Conservation (phyloP, 2,329 filamentous ascomycete genomes). For the Alternaria gaisen region DNA sequence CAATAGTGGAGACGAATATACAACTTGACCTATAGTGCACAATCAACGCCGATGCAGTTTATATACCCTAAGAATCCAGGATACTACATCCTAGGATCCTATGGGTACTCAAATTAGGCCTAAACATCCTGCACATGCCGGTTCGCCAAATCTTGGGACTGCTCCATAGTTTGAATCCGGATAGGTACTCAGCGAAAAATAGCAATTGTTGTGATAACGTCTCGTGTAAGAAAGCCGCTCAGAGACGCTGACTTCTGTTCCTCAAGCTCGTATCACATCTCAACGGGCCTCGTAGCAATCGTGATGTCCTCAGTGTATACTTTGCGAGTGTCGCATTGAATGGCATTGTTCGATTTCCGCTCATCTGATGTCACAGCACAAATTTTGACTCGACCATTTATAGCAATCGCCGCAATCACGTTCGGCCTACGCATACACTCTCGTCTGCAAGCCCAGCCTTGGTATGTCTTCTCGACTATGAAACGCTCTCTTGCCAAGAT, state of each 20-base stretch:
- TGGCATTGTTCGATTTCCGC: neutral
- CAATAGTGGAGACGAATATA: neutral
- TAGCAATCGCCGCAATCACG: neutral
- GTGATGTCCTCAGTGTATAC: neutral
- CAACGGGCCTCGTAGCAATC: neutral
- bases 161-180: neutral
- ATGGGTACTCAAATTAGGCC: neutral
- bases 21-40: neutral
- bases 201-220: neutral
- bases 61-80: neutral
- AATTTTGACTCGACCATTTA: neutral
- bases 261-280: neutral
- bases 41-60: neutral
- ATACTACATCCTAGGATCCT: neutral
- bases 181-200: neutral
- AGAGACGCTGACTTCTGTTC: neutral
- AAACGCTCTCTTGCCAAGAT: neutral
- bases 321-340: neutral
- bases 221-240: neutral
- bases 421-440: neutral
- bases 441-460: neutral
- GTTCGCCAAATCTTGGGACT: slow-evolving; percentile 1
- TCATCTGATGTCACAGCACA: neutral
- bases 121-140: neutral
- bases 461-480: neutral